Evolutionary conservation across 352 stramenopile genomes (phyloP).

Genomic region (Saprolegnia parasitica): DNA sequence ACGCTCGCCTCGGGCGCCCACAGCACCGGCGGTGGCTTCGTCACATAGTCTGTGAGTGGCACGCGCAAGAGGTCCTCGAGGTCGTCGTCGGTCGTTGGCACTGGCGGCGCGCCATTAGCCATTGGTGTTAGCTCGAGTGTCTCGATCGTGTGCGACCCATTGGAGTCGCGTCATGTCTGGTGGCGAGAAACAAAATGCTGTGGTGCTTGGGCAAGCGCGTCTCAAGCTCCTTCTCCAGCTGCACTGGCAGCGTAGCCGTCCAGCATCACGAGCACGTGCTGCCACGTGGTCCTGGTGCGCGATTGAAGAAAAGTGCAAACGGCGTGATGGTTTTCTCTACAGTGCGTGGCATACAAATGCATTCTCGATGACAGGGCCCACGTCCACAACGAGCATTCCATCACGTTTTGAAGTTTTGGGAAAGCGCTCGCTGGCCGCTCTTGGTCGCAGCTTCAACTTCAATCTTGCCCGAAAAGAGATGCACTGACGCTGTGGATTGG

Average conservation of each 20-base stretch:
- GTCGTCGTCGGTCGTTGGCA: background rate
- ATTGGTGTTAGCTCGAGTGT: background rate
- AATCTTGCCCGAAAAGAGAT: too few relatives aligned
- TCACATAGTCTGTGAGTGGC: background rate
- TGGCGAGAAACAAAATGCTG: conserved; percentile 3
- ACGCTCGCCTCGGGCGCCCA: background rate
- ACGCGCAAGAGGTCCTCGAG: background rate
- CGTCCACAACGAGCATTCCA: too few relatives aligned
- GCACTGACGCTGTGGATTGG: too few relatives aligned
- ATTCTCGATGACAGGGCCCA: too few relatives aligned
- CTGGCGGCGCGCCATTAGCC: background rate
- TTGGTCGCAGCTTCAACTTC: too few relatives aligned
- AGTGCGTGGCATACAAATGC: background rate
- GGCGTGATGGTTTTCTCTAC: background rate
- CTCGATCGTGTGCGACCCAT: background rate
- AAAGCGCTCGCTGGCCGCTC: too few relatives aligned
- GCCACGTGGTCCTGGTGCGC: conserved; percentile 3
- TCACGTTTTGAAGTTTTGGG: too few relatives aligned
- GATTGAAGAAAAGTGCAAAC: background rate
- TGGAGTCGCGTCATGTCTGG: background rate
- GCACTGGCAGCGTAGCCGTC: background rate
- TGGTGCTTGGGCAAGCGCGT: conserved; percentile 4
- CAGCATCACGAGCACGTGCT: conserved; percentile 5
- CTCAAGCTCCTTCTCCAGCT: background rate
- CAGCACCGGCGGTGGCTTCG: background rate